These are phyloP conservation scores for Albizia julibrissin DNA, from an alignment of 306 rosid species.

Conservation along the genomic window DNA sequence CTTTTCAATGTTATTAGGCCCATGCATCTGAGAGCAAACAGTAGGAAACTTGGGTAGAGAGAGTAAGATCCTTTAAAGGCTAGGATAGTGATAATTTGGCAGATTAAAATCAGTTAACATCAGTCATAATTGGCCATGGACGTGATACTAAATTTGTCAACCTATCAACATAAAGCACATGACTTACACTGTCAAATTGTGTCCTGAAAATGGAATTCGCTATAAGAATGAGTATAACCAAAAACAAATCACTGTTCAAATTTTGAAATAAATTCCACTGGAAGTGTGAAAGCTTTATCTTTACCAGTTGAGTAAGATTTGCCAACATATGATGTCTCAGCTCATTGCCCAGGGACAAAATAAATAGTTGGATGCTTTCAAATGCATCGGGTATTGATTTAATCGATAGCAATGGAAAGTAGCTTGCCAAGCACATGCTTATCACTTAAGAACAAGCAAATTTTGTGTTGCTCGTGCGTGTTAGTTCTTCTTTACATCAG, in stretches of 20 bases:
- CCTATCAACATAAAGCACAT: background rate
- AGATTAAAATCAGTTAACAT: background rate
- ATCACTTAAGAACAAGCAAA: background rate
- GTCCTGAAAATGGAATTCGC: background rate
- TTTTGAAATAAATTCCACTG: background rate
- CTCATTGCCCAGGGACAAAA: slow-evolving; percentile 1
- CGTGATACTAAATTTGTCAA: slow-evolving; percentile 8
- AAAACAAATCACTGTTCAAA: background rate
- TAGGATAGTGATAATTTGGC: background rate
- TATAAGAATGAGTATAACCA: background rate
- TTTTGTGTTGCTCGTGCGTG: background rate
- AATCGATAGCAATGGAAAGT: background rate
- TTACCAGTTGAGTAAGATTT: background rate
- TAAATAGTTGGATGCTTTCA: slow-evolving; percentile 12
- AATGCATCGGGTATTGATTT: slow-evolving; percentile 8
- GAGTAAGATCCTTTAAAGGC: background rate
- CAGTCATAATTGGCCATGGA: slow-evolving; percentile 13
- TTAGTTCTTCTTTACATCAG: slow-evolving; percentile 15
- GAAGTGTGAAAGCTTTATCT: background rate
- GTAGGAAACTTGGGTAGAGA: background rate
- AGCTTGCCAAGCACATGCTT: background rate
- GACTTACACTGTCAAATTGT: background rate
- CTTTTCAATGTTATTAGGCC: background rate
- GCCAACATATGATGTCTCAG: slow-evolving; percentile 5
- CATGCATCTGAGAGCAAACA: background rate